Conservation (phyloP, 306 rosid genomes). For the Prunus mira region DNA sequence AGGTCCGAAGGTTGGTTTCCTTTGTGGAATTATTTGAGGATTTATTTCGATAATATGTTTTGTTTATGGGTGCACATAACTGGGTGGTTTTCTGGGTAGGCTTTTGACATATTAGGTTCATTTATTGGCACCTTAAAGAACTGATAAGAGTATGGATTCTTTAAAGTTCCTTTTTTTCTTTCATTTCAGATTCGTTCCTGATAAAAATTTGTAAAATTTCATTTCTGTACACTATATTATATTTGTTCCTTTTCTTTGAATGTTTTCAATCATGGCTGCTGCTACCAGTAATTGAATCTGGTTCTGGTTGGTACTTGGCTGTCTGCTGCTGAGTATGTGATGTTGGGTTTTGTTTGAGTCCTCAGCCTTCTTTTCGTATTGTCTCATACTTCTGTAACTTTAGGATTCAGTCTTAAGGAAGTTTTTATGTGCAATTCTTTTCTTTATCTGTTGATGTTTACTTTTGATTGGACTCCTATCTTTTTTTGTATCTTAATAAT, state of each 20-base stretch:
- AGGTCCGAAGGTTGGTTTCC: slow-evolving; percentile 4
- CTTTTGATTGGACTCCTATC: neutral
- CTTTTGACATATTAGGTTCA: neutral
- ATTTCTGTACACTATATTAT: neutral
- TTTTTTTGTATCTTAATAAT: neutral
- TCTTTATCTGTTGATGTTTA: neutral
- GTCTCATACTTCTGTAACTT: neutral
- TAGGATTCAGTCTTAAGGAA: neutral
- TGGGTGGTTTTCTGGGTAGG: slow-evolving; percentile 10
- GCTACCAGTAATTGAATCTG: neutral
- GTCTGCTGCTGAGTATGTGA: neutral
- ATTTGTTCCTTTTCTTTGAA: neutral
- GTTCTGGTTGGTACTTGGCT: neutral
- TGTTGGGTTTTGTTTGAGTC: neutral
- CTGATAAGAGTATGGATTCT: neutral
- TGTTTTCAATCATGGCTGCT: neutral
- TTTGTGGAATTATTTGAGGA: slow-evolving; percentile 1
- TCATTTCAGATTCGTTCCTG: neutral
- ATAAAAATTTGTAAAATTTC: neutral
- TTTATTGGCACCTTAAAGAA: neutral
- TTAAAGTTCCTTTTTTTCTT: neutral
- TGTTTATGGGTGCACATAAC: neutral
- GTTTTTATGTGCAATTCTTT: neutral
- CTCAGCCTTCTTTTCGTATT: neutral
- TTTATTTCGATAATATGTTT: neutral